Percentiles rank a stretch among this genome's conserved stretches.
phyloP scores from a whole-genome alignment of 345 rosid genomes.

The Brassica nigra region DNA sequence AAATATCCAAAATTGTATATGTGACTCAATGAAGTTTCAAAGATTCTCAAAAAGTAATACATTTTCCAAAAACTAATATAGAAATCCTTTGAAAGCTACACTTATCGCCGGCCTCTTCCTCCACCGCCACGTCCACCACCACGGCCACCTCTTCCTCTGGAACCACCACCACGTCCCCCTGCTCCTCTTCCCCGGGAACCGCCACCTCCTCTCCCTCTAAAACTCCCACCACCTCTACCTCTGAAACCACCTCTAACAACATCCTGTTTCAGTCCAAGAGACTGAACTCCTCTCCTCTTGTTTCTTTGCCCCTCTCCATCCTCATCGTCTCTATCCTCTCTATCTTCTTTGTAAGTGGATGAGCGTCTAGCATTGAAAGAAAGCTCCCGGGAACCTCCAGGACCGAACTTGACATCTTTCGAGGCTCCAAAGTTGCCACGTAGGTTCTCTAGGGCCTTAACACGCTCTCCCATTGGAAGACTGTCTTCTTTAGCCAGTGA shows the following conservation, averaged over 20 bases:
- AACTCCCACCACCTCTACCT: constrained; percentile 51
- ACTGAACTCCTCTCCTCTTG: constrained; percentile 78
- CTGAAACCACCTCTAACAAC: constrained; percentile 51
- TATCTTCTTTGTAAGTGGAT: constrained; percentile 63
- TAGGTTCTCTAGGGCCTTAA: constrained; percentile 54
- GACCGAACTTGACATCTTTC: constrained; percentile 68
- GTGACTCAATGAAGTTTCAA: constrained; percentile 11
- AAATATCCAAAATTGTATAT: constrained; percentile 30
- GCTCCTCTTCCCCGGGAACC: constrained; percentile 31
- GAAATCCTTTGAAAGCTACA: constrained; percentile 8
- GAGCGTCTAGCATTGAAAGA: constrained; percentile 68
- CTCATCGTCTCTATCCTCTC: constrained; percentile 45
- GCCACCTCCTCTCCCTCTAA: constrained; percentile 39
- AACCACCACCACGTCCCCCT: constrained; percentile 24
- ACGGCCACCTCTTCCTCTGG: constrained; percentile 26
- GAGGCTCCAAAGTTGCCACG: constrained; percentile 40
- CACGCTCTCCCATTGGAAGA: constrained; percentile 83
- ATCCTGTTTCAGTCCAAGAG: constrained; percentile 65
- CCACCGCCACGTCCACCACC: constrained; percentile 39
- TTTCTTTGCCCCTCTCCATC: constrained; percentile 39
- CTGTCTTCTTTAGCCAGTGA: constrained; percentile 77
- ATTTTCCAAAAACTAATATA: constrained; percentile 4
- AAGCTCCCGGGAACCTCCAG: constrained; percentile 89
- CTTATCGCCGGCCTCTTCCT: constrained; percentile 37
- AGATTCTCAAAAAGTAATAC: constrained; percentile 11